These are phyloP conservation scores for Suillus subaureus DNA, from an alignment of 768 basidiomycete species.

Conservation along the genomic window DNA sequence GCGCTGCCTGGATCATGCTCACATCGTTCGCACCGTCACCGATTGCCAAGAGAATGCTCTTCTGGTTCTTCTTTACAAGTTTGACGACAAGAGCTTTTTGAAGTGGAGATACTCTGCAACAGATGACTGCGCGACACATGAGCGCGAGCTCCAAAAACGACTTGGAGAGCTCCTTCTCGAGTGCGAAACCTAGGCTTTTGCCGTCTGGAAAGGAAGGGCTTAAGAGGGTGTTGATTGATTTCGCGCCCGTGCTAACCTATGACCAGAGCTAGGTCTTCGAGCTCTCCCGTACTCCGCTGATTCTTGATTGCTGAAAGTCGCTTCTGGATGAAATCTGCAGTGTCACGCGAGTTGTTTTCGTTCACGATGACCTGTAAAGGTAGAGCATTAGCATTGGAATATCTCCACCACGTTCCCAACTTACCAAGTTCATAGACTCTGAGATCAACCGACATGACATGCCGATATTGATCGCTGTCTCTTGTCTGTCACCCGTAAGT, in stretches of 20 bases:
- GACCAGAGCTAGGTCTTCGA: constrained; percentile 92
- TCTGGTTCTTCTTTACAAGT: constrained; percentile 96
- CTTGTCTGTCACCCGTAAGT: constrained; percentile 95
- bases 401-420: background rate
- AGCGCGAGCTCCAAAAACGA: constrained; percentile 92
- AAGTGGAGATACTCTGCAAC: constrained; percentile 74
- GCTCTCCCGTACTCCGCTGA: constrained; percentile 87
- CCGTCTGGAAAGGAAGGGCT: constrained; percentile 60
- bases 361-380: constrained; percentile 84
- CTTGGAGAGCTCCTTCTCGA: constrained; percentile 91
- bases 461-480: constrained; percentile 99
- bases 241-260: constrained; percentile 62
- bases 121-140: constrained; percentile 96
- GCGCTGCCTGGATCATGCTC: constrained; percentile 98
- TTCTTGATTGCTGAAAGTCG: constrained; percentile 91
- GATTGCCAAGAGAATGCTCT: constrained; percentile 92
- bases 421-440: constrained; percentile 96
- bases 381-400: constrained; percentile 4
- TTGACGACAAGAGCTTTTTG: constrained; percentile 98
- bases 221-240: background rate
- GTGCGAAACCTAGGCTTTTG: constrained; percentile 88
- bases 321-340: constrained; percentile 84
- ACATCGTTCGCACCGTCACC: constrained; percentile 99
- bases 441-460: constrained; percentile 96
- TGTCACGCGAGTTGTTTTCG: constrained; percentile 80